Base-by-base conservation (phyloP, 1,284 basidiomycete genomes). In the Malassezia cuniculi region DNA sequence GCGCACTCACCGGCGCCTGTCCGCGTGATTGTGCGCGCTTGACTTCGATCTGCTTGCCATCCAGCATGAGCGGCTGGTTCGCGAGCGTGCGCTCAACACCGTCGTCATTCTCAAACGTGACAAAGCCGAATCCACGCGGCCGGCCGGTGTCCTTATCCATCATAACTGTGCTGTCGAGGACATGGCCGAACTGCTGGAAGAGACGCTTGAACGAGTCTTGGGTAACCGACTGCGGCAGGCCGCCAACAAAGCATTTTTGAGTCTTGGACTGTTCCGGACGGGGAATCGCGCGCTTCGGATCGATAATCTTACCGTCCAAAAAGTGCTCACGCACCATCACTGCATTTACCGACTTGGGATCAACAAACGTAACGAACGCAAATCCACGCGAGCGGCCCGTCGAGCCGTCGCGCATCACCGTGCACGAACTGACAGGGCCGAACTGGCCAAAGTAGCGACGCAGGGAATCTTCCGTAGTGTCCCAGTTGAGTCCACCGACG, bases 111-210 rank as follows among this genome's bases (percentile, higher is more conserved):
- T 72, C 73, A 57, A 94, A 93, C 0, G 86, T 93, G 15, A 97
- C 81, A 63, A 99, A 99, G 0, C 93, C 93, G 57, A 95, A 99
- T 5, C 93, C 93, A 68, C 97, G 90, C 69, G 84, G 87, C 33
- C 89, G 73, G 22, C 84, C 83, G 12, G 86, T 94, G 68, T 95
- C 86, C 36, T 87, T 81, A 70, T 99, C 93, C 60, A 94, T 77
- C 93, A 99, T 97, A 60, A 97, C 85, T 0, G 87, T 95, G 34
- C 89, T 86, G 68, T 97, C 90, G 60, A 89, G 81, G 47, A 99
- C 85, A 54, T 79, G 80, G 45, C 90, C 93, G 60, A 72, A 76
- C 63, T 89, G 83, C 29, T 79, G 78, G 69, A 95, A 90, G 71
- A 83, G 93, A 43, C 80, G 76, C 49, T 82, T 79, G 79, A 97